Percentiles rank a stretch among this genome's conserved stretches.
These are phyloP conservation scores for Coriolopsis trogii DNA, from an alignment of 1,284 basidiomycete genomes.

Conservation along the genomic window DNA sequence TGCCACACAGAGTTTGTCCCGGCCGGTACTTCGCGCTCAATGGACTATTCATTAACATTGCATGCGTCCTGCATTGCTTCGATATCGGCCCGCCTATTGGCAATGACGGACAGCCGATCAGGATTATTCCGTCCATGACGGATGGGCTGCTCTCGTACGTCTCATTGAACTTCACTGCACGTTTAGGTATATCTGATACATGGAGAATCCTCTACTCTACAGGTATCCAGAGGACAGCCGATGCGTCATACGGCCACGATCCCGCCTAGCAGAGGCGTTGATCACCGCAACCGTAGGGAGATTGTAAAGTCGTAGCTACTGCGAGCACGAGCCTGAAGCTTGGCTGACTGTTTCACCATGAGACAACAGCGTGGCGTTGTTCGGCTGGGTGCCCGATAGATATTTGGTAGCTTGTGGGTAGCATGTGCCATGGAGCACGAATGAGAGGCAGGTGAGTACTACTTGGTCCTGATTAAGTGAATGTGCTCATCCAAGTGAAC, in stretches of 20 bases:
- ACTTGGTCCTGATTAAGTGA: no score
- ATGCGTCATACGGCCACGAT: constrained; percentile 1
- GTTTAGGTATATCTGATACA: neutral
- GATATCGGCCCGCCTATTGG: neutral
- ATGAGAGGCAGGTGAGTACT: no score
- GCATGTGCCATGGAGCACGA: no score
- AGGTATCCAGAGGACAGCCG: constrained; percentile 2
- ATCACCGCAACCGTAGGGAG: neutral
- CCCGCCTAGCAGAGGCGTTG: neutral
- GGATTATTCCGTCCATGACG: neutral
- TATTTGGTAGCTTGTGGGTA: no score
- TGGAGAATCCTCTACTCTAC: neutral
- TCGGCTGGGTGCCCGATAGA: no score
- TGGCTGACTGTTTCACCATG: no score
- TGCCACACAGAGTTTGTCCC: constrained; percentile 3
- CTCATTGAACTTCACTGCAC: neutral
- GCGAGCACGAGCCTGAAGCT: no score
- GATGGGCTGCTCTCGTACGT: constrained; percentile 1
- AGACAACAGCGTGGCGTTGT: no score
- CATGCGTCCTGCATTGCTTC: constrained; percentile 2
- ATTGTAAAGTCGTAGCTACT: no score
- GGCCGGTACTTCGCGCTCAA: constrained; percentile 7
- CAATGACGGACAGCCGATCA: neutral
- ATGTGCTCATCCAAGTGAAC: no score
- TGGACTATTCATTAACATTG: constrained; percentile 3